Base-by-base conservation (phyloP, 805 yeast species). In the Wickerhamiella alocasiicola region DNA sequence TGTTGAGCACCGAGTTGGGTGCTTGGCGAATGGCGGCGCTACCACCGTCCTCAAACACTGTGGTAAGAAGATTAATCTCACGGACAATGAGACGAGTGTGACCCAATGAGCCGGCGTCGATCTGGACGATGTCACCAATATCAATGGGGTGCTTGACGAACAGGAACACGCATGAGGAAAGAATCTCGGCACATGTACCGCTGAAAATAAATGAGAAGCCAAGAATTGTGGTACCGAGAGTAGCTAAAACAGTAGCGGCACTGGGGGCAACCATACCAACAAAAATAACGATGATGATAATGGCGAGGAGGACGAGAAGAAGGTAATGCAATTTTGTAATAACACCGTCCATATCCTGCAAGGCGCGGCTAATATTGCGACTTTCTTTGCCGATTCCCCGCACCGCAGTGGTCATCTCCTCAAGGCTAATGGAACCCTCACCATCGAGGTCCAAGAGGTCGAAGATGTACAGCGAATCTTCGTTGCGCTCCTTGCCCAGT, bases 61-160 rank as follows among this genome's bases (percentile, higher is more conserved):
- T 58, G 42, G 54, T 62, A 39, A 61, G 48, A 17, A 63, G 54
- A 16, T 63, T 57, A 31, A 63, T 43, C 27, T 61, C 57, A 4
- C 44, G 44, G 18, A 59, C 66, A 4, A 43, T 42, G 55, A 58
- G 50, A 15, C 56, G 49, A 2, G 49, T 44, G 18, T 45, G 36
- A 21, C 47, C 52, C 30, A 29, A 25, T 5, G 29, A n/a, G 9
- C 52, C 51, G 13, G 52, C 47, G 12, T 38, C 35, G 19, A 61
- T 57, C 28, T 49, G 53, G 9, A 62, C 60, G 33, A 57, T 42
- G 33, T 63, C 68, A n/a, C 67, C 67, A 6, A 60, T 59, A 44
- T 63, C 68, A 36, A 50, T 53, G 3, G 68, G 67, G 41, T 63
- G 68, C 53, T 63, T 63, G 36, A 60, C 65, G 36, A 63, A 63